A percentile compares a stretch with the other conserved stretches of the same genome.
These are phyloP conservation scores for Asterionellopsis glacialis DNA, from an alignment of 108 stramenopile genomes.

Conservation along the genomic window DNA sequence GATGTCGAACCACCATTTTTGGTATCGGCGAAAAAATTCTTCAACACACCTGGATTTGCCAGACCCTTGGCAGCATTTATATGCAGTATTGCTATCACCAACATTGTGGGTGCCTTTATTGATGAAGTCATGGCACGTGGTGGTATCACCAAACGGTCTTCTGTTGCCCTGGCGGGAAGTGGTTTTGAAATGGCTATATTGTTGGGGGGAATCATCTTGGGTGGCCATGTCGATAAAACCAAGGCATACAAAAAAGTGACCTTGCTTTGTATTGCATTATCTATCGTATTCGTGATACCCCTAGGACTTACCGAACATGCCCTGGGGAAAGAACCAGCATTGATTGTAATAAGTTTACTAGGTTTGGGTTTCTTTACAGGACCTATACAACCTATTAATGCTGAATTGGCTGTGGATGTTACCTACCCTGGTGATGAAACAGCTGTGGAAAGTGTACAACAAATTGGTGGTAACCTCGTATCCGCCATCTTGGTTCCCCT, in stretches of 20 bases:
- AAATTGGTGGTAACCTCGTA: conserved; percentile 49
- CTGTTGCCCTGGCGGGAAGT: conserved; percentile 14
- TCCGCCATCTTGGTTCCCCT: conserved; percentile 49
- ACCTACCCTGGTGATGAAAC: conserved; percentile 62
- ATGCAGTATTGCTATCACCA: conserved; percentile 77
- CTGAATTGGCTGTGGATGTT: conserved; percentile 60
- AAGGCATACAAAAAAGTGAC: conserved; percentile 28
- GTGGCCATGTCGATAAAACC: conserved; percentile 25
- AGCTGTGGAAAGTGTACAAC: conserved; percentile 54
- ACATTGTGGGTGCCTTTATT: conserved; percentile 65
- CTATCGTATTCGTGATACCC: conserved; percentile 31
- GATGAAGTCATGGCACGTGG: conserved; percentile 24
- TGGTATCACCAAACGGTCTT: conserved; percentile 11
- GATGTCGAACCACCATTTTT: conserved; percentile 77
- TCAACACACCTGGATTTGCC: conserved; percentile 58
- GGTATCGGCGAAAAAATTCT: conserved; percentile 67
- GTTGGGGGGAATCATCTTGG: conserved; percentile 22
- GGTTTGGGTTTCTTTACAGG: conserved; percentile 45
- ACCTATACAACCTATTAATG: conserved; percentile 60
- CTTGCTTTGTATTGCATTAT: conserved; percentile 1
- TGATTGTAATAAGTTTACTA: conserved; percentile 32
- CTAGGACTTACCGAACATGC: conserved; percentile 49
- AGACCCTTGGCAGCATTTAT: conserved; percentile 74
- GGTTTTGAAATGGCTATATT: conserved; percentile 29
- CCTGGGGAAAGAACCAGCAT: conserved; percentile 36